phyloP scores from a whole-genome alignment of 306 rosid genomes.

The Malus sylvestris region DNA sequence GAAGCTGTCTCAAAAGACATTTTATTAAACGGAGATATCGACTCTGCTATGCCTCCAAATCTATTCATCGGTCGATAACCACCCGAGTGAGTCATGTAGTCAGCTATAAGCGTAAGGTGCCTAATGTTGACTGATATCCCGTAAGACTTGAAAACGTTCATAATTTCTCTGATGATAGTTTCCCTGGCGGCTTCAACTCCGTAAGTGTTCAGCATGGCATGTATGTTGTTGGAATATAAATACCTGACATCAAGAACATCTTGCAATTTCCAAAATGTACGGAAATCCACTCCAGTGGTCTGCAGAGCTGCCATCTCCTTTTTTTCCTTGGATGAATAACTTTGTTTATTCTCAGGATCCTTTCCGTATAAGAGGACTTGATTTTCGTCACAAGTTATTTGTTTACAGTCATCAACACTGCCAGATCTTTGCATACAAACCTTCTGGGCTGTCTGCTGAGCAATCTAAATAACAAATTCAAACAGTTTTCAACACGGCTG shows the following conservation, averaged over 20 bases:
- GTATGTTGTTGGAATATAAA: conserved; percentile 63
- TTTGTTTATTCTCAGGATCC: conserved; percentile 33
- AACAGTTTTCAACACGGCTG: conserved; percentile 2
- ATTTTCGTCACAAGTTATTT: conserved; percentile 62
- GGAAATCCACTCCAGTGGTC: conserved; percentile 70
- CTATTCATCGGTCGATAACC: conserved; percentile 72
- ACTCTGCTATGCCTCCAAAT: conserved; percentile 54
- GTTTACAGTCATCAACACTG: conserved; percentile 48
- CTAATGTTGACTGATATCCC: conserved; percentile 78
- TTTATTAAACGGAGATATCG: conserved; percentile 65
- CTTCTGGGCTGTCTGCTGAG: conserved; percentile 63
- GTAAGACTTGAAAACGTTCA: conserved; percentile 70
- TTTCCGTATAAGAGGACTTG: conserved; percentile 69
- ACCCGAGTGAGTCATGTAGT: conserved; percentile 70
- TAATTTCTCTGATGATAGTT: conserved; percentile 73
- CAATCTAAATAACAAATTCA: conserved; percentile 40
- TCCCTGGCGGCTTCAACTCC: conserved; percentile 95
- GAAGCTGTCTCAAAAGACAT: conserved; percentile 82
- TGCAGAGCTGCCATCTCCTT: conserved; percentile 68
- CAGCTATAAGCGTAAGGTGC: conserved; percentile 79
- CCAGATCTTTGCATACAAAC: conserved; percentile 73
- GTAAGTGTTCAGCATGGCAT: conserved; percentile 55
- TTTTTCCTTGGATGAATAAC: conserved; percentile 40
- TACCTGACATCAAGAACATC: conserved; percentile 62
- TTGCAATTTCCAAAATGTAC: conserved; percentile 59